Conservation (phyloP, 495 filamentous ascomycete genomes). For the Neurospora sp. region DNA sequence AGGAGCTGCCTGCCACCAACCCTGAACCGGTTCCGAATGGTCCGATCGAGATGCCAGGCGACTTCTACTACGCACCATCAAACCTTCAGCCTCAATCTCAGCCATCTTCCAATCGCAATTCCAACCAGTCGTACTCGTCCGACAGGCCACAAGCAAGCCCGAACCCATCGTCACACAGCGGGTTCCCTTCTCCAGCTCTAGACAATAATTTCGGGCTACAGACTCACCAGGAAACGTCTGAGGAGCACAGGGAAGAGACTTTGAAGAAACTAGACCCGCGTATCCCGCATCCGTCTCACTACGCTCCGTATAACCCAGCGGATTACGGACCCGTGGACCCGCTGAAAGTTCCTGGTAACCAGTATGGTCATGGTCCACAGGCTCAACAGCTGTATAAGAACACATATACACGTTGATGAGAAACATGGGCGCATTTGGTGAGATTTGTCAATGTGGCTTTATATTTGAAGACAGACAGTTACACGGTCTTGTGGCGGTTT, state of each 20-base stretch:
- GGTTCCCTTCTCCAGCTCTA: conserved; percentile 22
- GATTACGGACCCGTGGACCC: conserved; percentile 27
- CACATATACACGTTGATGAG: not conserved
- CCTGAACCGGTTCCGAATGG: conserved; percentile 6
- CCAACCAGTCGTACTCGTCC: conserved; percentile 19
- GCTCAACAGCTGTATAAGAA: not conserved
- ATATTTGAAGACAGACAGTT: not conserved
- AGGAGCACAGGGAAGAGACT: conserved; percentile 27
- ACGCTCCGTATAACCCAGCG: conserved; percentile 32
- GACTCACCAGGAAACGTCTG: conserved; percentile 29
- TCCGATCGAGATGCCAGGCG: conserved; percentile 37
- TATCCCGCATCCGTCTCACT: conserved; percentile 13
- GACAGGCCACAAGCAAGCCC: conserved; percentile 22
- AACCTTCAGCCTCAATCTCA: conserved; percentile 5
- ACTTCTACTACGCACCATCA: conserved; percentile 27
- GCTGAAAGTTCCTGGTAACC: not conserved
- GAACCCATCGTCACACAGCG: conserved; percentile 17
- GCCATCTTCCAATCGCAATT: conserved; percentile 17
- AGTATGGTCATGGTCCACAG: not conserved
- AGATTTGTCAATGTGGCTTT: not conserved
- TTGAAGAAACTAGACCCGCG: conserved; percentile 14
- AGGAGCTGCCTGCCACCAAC: conserved; percentile 15
- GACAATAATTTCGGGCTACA: conserved; percentile 26
- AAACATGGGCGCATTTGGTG: not conserved
- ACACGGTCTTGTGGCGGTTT: not conserved